Conservation (phyloP, 805 yeast species). For the Barnettozyma californica region DNA sequence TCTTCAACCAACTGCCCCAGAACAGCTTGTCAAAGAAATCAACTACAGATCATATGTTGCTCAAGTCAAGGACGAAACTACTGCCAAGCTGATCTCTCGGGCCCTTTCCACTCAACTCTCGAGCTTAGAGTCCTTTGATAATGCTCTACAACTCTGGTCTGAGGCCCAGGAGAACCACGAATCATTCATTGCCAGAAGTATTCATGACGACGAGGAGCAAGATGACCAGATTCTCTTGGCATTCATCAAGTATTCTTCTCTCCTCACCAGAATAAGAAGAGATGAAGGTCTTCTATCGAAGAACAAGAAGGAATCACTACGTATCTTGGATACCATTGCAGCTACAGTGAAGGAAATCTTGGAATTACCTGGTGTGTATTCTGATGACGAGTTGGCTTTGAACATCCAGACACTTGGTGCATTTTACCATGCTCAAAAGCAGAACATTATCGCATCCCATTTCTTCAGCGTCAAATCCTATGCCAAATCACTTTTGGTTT, state of each 20-base stretch:
- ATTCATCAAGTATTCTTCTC: constrained; percentile 62
- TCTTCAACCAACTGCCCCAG: constrained; percentile 19
- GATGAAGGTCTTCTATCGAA: constrained; percentile 36
- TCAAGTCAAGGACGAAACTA: constrained; percentile 58
- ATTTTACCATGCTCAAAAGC: constrained; percentile 43
- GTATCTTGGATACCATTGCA: constrained; percentile 37
- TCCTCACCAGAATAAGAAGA: constrained; percentile 66
- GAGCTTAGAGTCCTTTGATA: constrained; percentile 46
- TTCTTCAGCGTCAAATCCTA: constrained; percentile 37
- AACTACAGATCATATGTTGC: constrained; percentile 63
- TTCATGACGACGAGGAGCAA: constrained; percentile 50
- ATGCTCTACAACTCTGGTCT: constrained; percentile 58
- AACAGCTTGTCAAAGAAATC: constrained; percentile 39
- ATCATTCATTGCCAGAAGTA: constrained; percentile 46
- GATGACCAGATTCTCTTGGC: constrained; percentile 71
- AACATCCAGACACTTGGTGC: constrained; percentile 46
- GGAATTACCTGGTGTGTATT: constrained; percentile 89
- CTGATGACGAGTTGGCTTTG: constrained; percentile 62
- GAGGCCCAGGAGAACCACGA: constrained; percentile 59
- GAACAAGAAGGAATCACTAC: constrained; percentile 30
- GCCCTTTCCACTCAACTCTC: constrained; percentile 30
- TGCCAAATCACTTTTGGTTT: constrained; percentile 44
- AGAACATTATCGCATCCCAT: constrained; percentile 39
- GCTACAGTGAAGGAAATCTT: constrained; percentile 52
- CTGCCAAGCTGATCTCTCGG: constrained; percentile 53